A percentile compares a stretch with the other conserved stretches of the same genome.
Evolutionary conservation across 164 flowering plant genomes (phyloP).

Genomic region (Pachysandra terminalis): DNA sequence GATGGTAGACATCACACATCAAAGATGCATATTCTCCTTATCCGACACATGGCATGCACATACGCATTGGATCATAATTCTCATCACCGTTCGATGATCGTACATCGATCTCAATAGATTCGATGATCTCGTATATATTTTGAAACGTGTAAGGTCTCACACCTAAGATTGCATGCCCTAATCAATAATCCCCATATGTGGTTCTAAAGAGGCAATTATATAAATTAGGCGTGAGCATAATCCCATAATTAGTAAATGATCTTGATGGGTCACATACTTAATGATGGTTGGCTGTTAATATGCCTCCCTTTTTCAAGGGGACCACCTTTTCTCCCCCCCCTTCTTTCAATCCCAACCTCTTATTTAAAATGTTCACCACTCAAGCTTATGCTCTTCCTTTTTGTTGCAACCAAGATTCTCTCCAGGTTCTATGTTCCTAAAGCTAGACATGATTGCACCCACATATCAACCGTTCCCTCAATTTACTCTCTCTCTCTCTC

Average conservation of each 20-base stretch:
- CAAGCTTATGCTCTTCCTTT: too few relatives aligned
- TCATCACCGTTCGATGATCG: too few relatives aligned
- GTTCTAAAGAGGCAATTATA: conserved; percentile 9
- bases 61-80: too few relatives aligned
- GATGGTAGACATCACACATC: too few relatives aligned
- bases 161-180: too few relatives aligned
- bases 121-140: too few relatives aligned
- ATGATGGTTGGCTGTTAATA: conserved; percentile 7
- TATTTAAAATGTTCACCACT: too few relatives aligned
- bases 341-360: background rate
- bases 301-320: conserved; percentile 13
- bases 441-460: conserved; percentile 25
- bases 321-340: conserved; percentile 14
- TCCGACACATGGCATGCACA: too few relatives aligned
- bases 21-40: too few relatives aligned
- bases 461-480: conserved; percentile 5
- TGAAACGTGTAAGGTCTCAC: conserved; percentile 3
- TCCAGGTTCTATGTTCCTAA: conserved; percentile 33
- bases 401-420: conserved; percentile 20
- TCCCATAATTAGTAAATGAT: conserved; percentile 26
- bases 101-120: too few relatives aligned
- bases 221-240: conserved; percentile 9
- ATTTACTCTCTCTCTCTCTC: conserved; percentile 3
- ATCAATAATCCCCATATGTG: conserved; percentile 12
- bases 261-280: conserved; percentile 7